These are phyloP conservation scores for Arthrocladium fulminans DNA, from an alignment of 2,329 filamentous ascomycete species.

Conservation along the genomic window DNA sequence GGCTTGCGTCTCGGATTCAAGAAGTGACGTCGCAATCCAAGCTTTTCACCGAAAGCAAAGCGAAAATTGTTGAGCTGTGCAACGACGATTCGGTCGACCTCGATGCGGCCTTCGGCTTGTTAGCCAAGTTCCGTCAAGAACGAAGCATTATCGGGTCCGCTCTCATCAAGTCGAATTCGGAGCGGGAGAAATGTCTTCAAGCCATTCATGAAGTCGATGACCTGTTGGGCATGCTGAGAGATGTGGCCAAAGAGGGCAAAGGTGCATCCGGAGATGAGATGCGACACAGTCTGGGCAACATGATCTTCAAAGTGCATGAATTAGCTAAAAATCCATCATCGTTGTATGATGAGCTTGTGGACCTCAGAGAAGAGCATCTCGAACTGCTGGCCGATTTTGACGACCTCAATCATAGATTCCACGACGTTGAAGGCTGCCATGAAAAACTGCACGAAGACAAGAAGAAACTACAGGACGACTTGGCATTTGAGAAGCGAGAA, in stretches of 20 bases:
- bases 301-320: slow-evolving; percentile 9
- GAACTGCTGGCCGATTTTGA: slow-evolving; percentile 6
- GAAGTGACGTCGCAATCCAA: slow-evolving; percentile 1
- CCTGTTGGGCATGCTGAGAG: slow-evolving; percentile 8
- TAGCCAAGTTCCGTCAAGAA: slow-evolving; percentile 10
- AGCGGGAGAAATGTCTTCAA: slow-evolving; percentile 2
- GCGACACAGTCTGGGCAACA: slow-evolving; percentile 4
- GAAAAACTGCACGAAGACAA: slow-evolving; percentile 9
- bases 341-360: slow-evolving; percentile 9
- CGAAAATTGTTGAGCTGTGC: slow-evolving; percentile 5
- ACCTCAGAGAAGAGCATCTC: slow-evolving; percentile 8
- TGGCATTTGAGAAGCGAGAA: slow-evolving; percentile 3
- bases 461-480: slow-evolving; percentile 4
- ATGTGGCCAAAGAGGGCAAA: slow-evolving; percentile 8
- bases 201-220: slow-evolving; percentile 8
- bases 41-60: slow-evolving; percentile 7
- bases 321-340: slow-evolving; percentile 7
- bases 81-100: not conserved
- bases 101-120: slow-evolving; percentile 7
- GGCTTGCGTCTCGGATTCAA: slow-evolving; percentile 1
- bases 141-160: slow-evolving; percentile 7
- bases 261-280: slow-evolving; percentile 2
- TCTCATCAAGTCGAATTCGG: slow-evolving; percentile 9
- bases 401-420: slow-evolving; percentile 7
- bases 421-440: slow-evolving; percentile 7